A percentile compares a stretch with the other conserved stretches of the same genome.
These are phyloP conservation scores for Lachnellula suecica DNA, from an alignment of 2,329 filamentous ascomycete species.

Conservation along the genomic window DNA sequence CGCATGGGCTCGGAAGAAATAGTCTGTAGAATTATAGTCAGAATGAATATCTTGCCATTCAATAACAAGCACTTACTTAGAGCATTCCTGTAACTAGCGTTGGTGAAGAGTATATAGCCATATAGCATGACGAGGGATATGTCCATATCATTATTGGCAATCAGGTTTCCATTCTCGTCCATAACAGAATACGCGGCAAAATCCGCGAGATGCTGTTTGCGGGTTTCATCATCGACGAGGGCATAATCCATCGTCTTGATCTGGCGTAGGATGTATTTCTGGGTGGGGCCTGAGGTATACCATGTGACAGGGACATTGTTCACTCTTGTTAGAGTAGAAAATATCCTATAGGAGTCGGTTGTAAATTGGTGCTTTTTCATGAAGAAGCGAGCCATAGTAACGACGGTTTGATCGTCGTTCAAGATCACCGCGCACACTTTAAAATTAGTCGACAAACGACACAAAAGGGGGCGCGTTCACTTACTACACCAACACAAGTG, in stretches of 20 bases:
- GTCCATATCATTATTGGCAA: slow-evolving; percentile 53
- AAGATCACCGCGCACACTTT: slow-evolving; percentile 78
- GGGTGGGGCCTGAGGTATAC: slow-evolving; percentile 78
- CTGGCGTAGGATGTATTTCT: slow-evolving; percentile 89
- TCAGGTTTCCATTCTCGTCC: slow-evolving; percentile 34
- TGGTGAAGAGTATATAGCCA: slow-evolving; percentile 83
- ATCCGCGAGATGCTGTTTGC: slow-evolving; percentile 44
- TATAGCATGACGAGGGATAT: slow-evolving; percentile 83
- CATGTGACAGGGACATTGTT: slow-evolving; percentile 71
- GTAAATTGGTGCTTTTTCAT: slow-evolving; percentile 80
- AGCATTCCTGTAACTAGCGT: slow-evolving; percentile 79
- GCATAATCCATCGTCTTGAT: slow-evolving; percentile 84
- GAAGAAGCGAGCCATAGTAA: slow-evolving; percentile 75
- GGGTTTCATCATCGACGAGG: slow-evolving; percentile 52
- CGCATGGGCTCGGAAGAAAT: slow-evolving; percentile 77
- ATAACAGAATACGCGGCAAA: slow-evolving; percentile 38
- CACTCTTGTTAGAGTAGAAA: slow-evolving; percentile 73
- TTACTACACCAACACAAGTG: slow-evolving; percentile 74
- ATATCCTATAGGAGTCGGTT: slow-evolving; percentile 81
- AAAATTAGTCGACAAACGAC: slow-evolving; percentile 13
- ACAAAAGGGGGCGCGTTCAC: slow-evolving; percentile 28
- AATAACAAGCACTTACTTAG: slow-evolving; percentile 70
- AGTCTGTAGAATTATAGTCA: too few relatives aligned
- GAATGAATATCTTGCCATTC: too few relatives aligned
- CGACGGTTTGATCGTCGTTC: slow-evolving; percentile 74